Percentiles rank a stretch among this genome's conserved stretches.
Conservation (phyloP, 2,329 filamentous ascomycete genomes). For the Didymella keratinophila region DNA sequence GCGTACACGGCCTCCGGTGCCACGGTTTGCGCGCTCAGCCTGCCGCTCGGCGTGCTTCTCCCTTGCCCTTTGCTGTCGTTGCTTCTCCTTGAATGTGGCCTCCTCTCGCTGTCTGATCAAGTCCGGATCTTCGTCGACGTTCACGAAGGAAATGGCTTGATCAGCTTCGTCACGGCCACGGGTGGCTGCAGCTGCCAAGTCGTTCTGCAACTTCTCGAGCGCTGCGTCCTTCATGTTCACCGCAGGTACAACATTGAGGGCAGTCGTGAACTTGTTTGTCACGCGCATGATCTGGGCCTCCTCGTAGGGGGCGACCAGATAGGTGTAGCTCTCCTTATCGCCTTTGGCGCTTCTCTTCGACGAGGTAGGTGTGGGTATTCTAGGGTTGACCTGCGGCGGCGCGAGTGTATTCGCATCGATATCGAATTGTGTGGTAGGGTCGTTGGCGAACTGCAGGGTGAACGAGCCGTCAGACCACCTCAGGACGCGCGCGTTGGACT, state of each 20-base stretch:
- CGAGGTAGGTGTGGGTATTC: constrained; percentile 58
- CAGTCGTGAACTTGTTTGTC: constrained; percentile 78
- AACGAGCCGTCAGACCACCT: constrained; percentile 82
- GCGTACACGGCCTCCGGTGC: constrained; percentile 58
- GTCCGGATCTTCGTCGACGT: constrained; percentile 76
- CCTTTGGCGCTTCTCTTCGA: constrained; percentile 30
- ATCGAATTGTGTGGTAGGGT: constrained; percentile 74
- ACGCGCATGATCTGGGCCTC: constrained; percentile 73
- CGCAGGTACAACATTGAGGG: constrained; percentile 73
- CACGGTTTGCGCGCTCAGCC: constrained; percentile 63
- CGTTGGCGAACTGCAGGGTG: constrained; percentile 75
- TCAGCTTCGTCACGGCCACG: constrained; percentile 56
- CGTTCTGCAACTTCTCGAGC: constrained; percentile 71
- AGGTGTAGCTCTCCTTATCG: constrained; percentile 76
- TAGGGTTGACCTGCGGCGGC: constrained; percentile 61
- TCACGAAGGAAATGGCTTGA: constrained; percentile 69
- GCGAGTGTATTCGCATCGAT: constrained; percentile 74
- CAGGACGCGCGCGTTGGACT: constrained; percentile 78
- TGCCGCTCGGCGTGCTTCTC: constrained; percentile 73
- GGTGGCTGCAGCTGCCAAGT: constrained; percentile 69
- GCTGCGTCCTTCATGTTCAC: constrained; percentile 75
- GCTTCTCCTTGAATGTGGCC: constrained; percentile 75
- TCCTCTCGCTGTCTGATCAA: constrained; percentile 77
- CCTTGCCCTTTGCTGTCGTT: constrained; percentile 67
- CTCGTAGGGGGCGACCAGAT: constrained; percentile 75